Base-by-base conservation (phyloP, 441 rosid species). In the Flueggea neowawraea region DNA sequence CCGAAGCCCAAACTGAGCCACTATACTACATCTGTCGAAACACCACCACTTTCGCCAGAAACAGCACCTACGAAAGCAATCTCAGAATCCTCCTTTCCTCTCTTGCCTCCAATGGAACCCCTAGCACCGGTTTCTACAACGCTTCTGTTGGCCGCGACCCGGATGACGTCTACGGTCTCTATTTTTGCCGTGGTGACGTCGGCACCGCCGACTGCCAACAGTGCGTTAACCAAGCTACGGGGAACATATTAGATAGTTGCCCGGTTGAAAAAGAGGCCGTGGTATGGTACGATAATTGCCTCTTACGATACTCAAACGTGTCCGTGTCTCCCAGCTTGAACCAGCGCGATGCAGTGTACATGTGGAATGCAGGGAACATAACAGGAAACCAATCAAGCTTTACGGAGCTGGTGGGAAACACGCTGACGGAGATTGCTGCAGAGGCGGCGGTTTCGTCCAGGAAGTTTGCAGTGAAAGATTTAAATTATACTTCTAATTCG, bases 131-230 rank as follows among this genome's bases (percentile, higher is more conserved):
- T 4, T 80, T 72, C 64, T 56, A 32, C 53, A 31, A 22, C 52
- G 7, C 52, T 52, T 45, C 72, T 12, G 57, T 62, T 0, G 74
- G 81, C 32, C 49, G 54, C 10, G 52, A 54, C 9, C 60, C 77
- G 0, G 56, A 71, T 58, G 51, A 3, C 15, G 82, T 71, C 62
- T 69, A 74, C 22, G 82, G 80, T 44, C 60, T 77, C 55, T 83
- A 69, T 52, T 81, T 83, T 55, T 88, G 95, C 81, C 78, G 83
- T 0, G 84, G 80, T 0, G 83, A 84, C 61, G 43, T 57, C 16
- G 13, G 66, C 14, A 12, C 61, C 8, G 57, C 22, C 1, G 10
- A 1, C 3, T 87, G 85, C 64, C 63, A 32, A 3, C 66, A 60
- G 11, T 85, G 86, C 47, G 73, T 81, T 10, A 47, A 36, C 6